Evolutionary conservation across 1,139 yeast genomes (phyloP), one percentile per base, ranked within the genome.

Genomic region (Yamadazyma blattariae): DNA sequence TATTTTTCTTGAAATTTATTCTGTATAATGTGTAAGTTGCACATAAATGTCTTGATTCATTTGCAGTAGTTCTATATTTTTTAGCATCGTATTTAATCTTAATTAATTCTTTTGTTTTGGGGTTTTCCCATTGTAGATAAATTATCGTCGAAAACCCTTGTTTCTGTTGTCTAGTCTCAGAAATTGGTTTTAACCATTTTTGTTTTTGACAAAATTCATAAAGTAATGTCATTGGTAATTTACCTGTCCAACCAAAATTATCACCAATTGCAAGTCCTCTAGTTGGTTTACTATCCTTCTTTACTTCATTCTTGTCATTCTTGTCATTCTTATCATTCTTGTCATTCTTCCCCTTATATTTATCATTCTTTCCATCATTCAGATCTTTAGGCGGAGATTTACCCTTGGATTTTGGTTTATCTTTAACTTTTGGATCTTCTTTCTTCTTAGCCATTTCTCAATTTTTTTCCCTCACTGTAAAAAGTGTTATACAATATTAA

Each of bases 1-100:
- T 61, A 52, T 87, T 89, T 47, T 89, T 88, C 46, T 82, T 80
- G 41, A 79, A 86, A 25, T 90, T 82, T 12, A 92, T 72, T 21
- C 96, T 67, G 54, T 80, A 90, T 42, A 92, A 57, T 0, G 92
- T 90, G 50, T 82, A 87, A 0, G 97, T 90, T 0, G 98, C 97
- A 1, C 90, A 88, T 52, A 75, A 74, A 55, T 90, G 95, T 34
- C 97, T 72, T 2, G 97, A 97, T 50, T 90, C 97, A 27, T 88
- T 68, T 7, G 95, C 75, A 0, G 97, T 87, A 35, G 76, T 82
- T 49, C 83, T 86, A 0, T 88, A 81, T n/a, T 61, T 56, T 35
- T 87, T 85, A 5, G 94, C 92, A 22, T 68, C 64, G 68, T 83
- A 74, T 37, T 71, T 67, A 3, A 88, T 70, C 8, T 64, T 60